These are phyloP conservation scores for Ceratobasidium papillatum DNA, from an alignment of 1,284 basidiomycete genomes.

Conservation along the genomic window DNA sequence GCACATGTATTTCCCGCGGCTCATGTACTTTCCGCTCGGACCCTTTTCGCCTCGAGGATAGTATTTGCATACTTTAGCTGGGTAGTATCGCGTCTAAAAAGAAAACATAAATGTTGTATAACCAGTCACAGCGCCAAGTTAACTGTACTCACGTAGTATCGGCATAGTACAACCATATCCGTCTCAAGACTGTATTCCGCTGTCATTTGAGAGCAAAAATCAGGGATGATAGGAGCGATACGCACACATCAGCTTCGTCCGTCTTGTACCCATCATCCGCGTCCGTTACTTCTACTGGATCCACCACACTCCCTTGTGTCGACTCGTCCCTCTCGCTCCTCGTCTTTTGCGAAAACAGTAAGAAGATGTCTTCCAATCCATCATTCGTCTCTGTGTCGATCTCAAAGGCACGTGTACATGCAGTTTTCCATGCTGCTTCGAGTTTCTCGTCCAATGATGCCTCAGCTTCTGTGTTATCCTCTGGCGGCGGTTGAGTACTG, in stretches of 20 bases:
- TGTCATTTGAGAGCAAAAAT: too few species aligned
- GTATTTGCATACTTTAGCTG: slow-evolving; percentile 32
- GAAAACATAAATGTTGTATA: not conserved
- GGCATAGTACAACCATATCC: slow-evolving; percentile 19
- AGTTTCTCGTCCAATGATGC: not conserved
- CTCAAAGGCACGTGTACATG: slow-evolving; percentile 35
- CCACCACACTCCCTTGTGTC: not conserved
- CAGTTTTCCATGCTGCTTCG: slow-evolving; percentile 36
- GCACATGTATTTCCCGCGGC: slow-evolving; percentile 35
- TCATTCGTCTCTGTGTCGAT: slow-evolving; percentile 41
- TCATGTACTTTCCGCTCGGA: slow-evolving; percentile 29
- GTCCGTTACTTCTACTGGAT: not conserved
- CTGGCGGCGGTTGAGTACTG: not conserved
- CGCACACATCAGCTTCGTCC: slow-evolving; percentile 17
- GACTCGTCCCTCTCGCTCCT: slow-evolving; percentile 18
- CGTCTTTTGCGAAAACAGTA: slow-evolving; percentile 32
- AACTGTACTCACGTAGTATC: not conserved
- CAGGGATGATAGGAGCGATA: too few species aligned
- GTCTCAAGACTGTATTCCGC: slow-evolving; percentile 19
- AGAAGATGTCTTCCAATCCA: slow-evolving; percentile 38
- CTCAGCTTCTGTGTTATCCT: not conserved
- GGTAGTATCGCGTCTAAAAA: slow-evolving; percentile 35
- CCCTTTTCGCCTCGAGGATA: slow-evolving; percentile 18
- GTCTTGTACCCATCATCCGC: slow-evolving; percentile 38
- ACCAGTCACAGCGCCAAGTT: not conserved